Evolutionary conservation across 495 filamentous ascomycete genomes (phyloP), one percentile per base, ranked within the genome.

Genomic region (Daldinia concentrica): DNA sequence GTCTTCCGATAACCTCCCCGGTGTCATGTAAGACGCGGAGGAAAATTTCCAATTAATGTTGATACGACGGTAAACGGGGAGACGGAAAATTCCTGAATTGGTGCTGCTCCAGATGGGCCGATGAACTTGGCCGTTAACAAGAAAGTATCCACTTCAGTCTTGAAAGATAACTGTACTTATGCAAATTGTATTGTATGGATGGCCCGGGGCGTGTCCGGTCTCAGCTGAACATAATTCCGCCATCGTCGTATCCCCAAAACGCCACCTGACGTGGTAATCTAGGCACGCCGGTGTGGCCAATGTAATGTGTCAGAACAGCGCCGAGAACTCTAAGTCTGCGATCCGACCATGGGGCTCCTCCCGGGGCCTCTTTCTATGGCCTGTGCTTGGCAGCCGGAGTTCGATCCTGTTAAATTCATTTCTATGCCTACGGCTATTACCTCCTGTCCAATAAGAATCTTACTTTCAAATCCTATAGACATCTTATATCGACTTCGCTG

Each of bases 341-440:
- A 66, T 62, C 63, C 62, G 62, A 59, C 63, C 30, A 59, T 43
- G 63, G 63, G 26, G 30, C 39, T 58, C 34, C 55, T 66, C 41
- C 43, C 68, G 62, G 68, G 50, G 68, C 58, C 62, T 57, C 52
- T n/a, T 66, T 29, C 32, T 70, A 48, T 34, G 56, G 61, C 67
- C 57, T 43, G 24, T 62, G 48, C 62, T 66, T 66, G 51, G 62
- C 62, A 34, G 27, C 50, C 39, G 51, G 29, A 56, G 24, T 15
- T 30, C 11, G 15, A 52, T 29, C 50, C 50, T 52, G 22, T n/a
- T 29, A 24, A 24, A 29, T 52, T 29, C 48, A 1, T 15, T 54
- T 29, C 6, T 22, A 27, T 54, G n/a, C n/a, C n/a, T n/a, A 54
- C 24, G 50, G 24, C 17, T 62, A 58, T 52, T 30, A 56, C 26